A percentile compares a stretch with the other conserved stretches of the same genome.
These are phyloP conservation scores for Rubroboletus satanas DNA, from an alignment of 768 basidiomycete species.

Conservation along the genomic window DNA sequence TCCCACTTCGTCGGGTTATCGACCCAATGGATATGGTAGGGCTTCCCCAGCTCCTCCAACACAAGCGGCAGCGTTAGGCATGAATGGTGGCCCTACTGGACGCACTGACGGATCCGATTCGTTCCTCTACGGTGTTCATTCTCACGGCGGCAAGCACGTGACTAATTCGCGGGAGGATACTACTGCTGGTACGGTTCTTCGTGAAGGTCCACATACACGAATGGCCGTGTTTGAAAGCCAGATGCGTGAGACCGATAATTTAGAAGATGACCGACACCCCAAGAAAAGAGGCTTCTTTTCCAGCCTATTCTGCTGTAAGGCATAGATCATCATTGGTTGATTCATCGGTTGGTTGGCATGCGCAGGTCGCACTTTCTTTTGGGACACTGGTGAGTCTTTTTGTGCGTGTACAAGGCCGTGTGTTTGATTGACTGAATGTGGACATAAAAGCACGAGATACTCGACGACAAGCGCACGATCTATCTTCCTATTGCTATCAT, in stretches of 20 bases:
- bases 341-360: slow-evolving; percentile 20
- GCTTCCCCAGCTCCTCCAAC: slow-evolving; percentile 45
- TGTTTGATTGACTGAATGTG: not conserved
- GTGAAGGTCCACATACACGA: slow-evolving; percentile 36
- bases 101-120: slow-evolving; percentile 62
- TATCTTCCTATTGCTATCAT: slow-evolving; percentile 30
- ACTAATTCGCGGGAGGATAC: slow-evolving; percentile 52
- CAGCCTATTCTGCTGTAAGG: slow-evolving; percentile 66
- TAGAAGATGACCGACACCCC: slow-evolving; percentile 63
- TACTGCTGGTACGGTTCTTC: slow-evolving; percentile 39
- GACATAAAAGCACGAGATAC: slow-evolving; percentile 21
- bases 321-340: slow-evolving; percentile 37
- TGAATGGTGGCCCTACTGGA: slow-evolving; percentile 38
- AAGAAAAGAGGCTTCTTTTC: slow-evolving; percentile 61
- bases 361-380: slow-evolving; percentile 29
- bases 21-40: slow-evolving; percentile 52
- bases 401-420: too few species aligned
- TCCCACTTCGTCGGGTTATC: slow-evolving; percentile 55
- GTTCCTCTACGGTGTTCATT: slow-evolving; percentile 57
- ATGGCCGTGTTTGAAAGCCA: slow-evolving; percentile 72
- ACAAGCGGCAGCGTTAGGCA: slow-evolving; percentile 32
- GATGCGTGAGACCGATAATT: slow-evolving; percentile 54
- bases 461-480: slow-evolving; percentile 34
- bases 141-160: slow-evolving; percentile 45
- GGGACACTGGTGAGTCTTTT: slow-evolving; percentile 23